Conservation (phyloP, 441 rosid genomes). For the Eruca vesicaria region DNA sequence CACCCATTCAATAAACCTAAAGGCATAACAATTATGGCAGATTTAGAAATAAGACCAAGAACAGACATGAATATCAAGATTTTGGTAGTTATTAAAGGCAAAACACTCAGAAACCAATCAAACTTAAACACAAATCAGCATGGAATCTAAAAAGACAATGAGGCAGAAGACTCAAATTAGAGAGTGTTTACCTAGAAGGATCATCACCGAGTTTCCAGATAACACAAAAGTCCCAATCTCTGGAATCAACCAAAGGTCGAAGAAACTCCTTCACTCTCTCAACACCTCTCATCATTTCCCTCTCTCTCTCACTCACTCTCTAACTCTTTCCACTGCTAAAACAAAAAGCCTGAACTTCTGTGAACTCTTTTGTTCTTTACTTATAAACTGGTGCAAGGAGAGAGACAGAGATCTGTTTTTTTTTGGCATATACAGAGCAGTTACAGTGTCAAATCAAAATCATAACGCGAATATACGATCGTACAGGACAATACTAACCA, state of each 20-base stretch:
- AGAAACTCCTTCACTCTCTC: conserved; percentile 59
- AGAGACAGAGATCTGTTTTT: background rate
- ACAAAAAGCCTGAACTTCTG: conserved; percentile 8
- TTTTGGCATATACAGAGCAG: conserved; percentile 30
- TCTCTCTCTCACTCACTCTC: too few species aligned
- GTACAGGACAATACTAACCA: conserved; percentile 38
- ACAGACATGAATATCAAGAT: background rate
- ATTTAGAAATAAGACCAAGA: background rate
- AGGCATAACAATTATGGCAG: background rate
- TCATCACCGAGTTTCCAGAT: conserved; percentile 82
- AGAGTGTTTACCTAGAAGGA: conserved; percentile 58
- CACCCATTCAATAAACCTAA: conserved; percentile 76
- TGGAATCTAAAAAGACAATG: background rate
- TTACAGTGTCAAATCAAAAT: conserved; percentile 34
- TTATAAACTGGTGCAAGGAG: background rate
- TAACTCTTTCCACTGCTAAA: background rate
- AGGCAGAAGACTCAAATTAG: background rate
- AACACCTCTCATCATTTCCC: conserved; percentile 47
- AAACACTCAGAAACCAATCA: background rate
- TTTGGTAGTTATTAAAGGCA: background rate
- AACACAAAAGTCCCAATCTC: conserved; percentile 72
- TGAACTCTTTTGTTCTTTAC: conserved; percentile 12
- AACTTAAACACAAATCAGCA: background rate
- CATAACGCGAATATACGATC: conserved; percentile 34
- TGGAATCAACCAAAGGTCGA: conserved; percentile 63